Base-by-base conservation (phyloP, 2,329 filamentous ascomycete species). In the Talaromyces sp. region DNA sequence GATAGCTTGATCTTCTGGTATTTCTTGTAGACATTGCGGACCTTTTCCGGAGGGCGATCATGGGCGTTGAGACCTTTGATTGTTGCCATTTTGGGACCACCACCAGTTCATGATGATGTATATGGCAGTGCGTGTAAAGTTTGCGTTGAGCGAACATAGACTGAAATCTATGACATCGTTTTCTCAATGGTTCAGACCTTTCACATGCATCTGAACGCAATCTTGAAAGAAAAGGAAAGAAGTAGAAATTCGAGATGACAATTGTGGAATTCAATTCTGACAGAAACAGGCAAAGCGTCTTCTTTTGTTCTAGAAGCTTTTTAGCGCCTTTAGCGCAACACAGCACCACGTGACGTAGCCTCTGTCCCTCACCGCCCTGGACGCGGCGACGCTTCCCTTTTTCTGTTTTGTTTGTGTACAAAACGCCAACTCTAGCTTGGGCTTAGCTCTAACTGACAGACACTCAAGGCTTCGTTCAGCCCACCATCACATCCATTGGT, bases 1-100 rank as follows among this genome's bases (percentile, higher is more conserved):
- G 78, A 71, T 3, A 83, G 77, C 0, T 87, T 84, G 43, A 86
- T 82, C 68, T 85, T 89, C 27, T 89, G 87, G 70, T 89, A 92
- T 49, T 80, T 80, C 76, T 97, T 97, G 86, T 92, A 97, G 62
- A 87, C 80, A 54, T 84, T 80, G 67, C 89, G 87, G 69, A 97
- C 82, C 59, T 82, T 77, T 13, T 88, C 86, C 3, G 93, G 91
- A 1, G 93, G 91, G 70, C 89, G 88, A 76, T 92, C 87, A 75
- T 94, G 87, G 33, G 93, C 89, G 77, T 96, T 90, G 2, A 93
- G 81, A 43, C 70, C 70, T 67, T 75, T 72, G 50, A 78, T 77
- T 41, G 71, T 74, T 43, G 73, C 71, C 76, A 78, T 76, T 43
- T 33, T 58, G 63, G 37, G 52, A 39, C 61, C 35, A 39, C 27